phyloP scores from a whole-genome alignment of 2,329 filamentous ascomycete genomes.

The Clarireedia hainanense region DNA sequence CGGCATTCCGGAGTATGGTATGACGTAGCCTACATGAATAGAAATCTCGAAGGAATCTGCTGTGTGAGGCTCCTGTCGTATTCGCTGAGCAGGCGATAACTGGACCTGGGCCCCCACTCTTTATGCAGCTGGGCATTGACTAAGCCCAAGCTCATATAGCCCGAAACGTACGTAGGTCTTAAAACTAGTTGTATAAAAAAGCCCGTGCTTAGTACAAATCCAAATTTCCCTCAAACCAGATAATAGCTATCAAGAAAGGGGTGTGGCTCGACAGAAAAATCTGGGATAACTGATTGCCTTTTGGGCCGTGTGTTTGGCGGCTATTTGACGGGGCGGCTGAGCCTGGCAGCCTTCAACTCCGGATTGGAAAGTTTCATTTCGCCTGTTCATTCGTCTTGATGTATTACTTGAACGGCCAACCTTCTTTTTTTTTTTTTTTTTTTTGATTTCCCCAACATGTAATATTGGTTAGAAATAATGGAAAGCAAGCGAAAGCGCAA shows the following conservation, averaged over 20 bases:
- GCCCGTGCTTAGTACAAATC: background rate
- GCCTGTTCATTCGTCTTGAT: background rate
- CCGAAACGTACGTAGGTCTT: background rate
- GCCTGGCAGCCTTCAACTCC: background rate
- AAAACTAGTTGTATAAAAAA: background rate
- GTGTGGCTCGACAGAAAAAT: background rate
- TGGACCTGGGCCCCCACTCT: background rate
- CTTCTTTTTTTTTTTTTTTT: background rate
- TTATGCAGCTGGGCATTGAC: background rate
- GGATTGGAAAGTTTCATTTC: background rate
- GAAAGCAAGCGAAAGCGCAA: constrained; percentile 1
- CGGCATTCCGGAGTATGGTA: too few species aligned
- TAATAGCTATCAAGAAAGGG: background rate
- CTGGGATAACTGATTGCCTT: background rate
- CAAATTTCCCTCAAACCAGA: background rate
- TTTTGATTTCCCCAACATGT: background rate
- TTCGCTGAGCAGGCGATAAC: background rate
- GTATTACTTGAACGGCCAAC: background rate
- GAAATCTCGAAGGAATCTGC: too few species aligned
- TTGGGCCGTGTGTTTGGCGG: background rate
- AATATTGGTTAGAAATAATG: background rate
- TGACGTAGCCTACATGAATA: too few species aligned
- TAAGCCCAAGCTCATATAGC: background rate
- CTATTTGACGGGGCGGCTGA: background rate
- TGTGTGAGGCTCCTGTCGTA: background rate